Conservation (phyloP, 345 rosid species). For the Litchi chinensis region DNA sequence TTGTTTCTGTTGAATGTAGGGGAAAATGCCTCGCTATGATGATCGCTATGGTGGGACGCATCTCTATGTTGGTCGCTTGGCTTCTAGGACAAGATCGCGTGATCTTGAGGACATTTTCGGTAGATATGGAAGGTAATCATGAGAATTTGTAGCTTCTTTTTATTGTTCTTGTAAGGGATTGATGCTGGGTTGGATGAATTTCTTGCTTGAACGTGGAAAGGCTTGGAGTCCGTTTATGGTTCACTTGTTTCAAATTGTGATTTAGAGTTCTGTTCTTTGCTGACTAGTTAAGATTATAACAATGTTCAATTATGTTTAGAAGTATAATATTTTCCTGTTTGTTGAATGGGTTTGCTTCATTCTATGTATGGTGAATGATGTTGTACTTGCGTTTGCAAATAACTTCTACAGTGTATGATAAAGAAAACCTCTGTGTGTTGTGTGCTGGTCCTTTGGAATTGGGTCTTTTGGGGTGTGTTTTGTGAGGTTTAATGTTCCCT, state of each 20-base stretch:
- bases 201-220: not conserved
- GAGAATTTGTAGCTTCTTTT: not conserved
- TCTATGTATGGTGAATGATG: not conserved
- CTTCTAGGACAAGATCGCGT: constrained; percentile 65
- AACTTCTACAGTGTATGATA: not conserved
- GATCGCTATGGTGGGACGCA: constrained; percentile 69
- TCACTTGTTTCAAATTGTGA: not conserved
- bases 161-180: not conserved
- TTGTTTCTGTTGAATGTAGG: constrained; percentile 22
- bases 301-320: no score
- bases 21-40: constrained; percentile 72
- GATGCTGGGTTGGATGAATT: not conserved
- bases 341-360: not conserved
- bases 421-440: not conserved
- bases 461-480: not conserved
- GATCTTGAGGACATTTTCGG: constrained; percentile 73
- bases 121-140: constrained; percentile 72
- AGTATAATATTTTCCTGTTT: no score
- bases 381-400: not conserved
- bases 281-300: not conserved
- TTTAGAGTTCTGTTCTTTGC: not conserved
- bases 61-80: constrained; percentile 75
- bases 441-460: not conserved
- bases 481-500: not conserved
- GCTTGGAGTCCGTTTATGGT: not conserved